Conservation (phyloP, 2,329 filamentous ascomycete genomes). For the Colletotrichum tofieldiae region DNA sequence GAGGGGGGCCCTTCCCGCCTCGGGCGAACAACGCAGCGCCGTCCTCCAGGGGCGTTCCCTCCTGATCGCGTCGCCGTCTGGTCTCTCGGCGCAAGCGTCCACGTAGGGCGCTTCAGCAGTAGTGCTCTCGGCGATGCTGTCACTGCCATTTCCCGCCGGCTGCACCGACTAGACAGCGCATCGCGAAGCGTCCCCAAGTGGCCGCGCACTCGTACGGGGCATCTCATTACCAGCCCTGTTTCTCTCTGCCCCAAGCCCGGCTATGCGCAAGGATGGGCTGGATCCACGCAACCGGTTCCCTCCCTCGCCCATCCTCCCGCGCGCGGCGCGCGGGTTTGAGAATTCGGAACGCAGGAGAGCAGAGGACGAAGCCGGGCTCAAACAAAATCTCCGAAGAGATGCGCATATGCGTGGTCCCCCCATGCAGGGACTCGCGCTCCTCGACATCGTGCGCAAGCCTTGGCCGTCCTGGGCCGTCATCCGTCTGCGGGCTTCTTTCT, state of each 20-base stretch:
- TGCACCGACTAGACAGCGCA: background rate
- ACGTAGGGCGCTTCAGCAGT: background rate
- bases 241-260: conserved; percentile 1
- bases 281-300: conserved; percentile 20
- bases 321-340: conserved; percentile 1
- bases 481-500: background rate
- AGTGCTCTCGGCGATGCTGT: background rate
- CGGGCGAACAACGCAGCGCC: conserved; percentile 20
- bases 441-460: background rate
- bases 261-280: background rate
- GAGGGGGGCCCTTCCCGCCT: conserved; percentile 12
- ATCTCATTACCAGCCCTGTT: conserved; percentile 13
- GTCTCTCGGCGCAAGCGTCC: background rate
- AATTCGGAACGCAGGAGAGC: conserved; percentile 9
- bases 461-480: background rate
- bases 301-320: conserved; percentile 22
- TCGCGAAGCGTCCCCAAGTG: background rate
- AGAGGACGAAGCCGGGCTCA: background rate
- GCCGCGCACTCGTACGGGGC: conserved; percentile 23
- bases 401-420: background rate
- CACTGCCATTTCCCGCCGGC: background rate
- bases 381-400: conserved; percentile 2
- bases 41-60: conserved; percentile 34
- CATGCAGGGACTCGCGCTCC: conserved; percentile 10
- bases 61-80: conserved; percentile 1